A percentile compares a stretch with the other conserved stretches of the same genome.
Conservation (phyloP, 371 early-diverging fungal genomes). For the Mucor ambiguus region DNA sequence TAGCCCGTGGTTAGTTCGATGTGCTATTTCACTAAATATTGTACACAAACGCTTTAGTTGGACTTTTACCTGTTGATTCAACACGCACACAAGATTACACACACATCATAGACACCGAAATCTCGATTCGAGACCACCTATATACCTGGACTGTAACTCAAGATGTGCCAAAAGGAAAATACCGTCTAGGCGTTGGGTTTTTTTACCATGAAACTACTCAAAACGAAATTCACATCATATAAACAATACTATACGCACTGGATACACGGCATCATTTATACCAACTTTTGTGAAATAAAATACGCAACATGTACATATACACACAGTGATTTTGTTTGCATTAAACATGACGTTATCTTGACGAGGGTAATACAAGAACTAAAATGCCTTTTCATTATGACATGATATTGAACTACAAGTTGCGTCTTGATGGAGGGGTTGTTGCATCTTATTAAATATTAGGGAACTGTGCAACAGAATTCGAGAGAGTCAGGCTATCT, state of each 20-base stretch:
- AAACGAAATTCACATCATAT: neutral
- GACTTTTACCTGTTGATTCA: slow-evolving; percentile 15
- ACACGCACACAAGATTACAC: slow-evolving; percentile 17
- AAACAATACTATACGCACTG: neutral
- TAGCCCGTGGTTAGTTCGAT: neutral
- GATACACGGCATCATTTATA: neutral
- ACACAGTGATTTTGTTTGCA: neutral
- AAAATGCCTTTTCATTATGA: neutral
- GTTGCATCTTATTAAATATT: too few species aligned
- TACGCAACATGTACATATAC: neutral
- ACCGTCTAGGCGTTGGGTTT: slow-evolving; percentile 25
- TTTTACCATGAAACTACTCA: slow-evolving; percentile 19
- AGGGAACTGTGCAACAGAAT: too few species aligned
- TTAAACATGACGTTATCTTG: slow-evolving; percentile 7
- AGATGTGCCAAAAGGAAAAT: slow-evolving; percentile 20
- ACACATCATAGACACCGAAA: slow-evolving; percentile 10
- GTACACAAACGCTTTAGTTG: slow-evolving; percentile 8
- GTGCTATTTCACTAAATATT: neutral
- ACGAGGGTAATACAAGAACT: neutral
- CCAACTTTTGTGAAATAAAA: neutral
- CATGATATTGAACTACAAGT: neutral
- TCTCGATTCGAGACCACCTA: slow-evolving; percentile 11
- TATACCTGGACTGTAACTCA: slow-evolving; percentile 19
- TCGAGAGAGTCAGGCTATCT: too few species aligned
- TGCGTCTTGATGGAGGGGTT: too few species aligned